These are phyloP conservation scores for Rhododendron simsii DNA, from an alignment of 148 eudicot genomes.

Conservation along the genomic window DNA sequence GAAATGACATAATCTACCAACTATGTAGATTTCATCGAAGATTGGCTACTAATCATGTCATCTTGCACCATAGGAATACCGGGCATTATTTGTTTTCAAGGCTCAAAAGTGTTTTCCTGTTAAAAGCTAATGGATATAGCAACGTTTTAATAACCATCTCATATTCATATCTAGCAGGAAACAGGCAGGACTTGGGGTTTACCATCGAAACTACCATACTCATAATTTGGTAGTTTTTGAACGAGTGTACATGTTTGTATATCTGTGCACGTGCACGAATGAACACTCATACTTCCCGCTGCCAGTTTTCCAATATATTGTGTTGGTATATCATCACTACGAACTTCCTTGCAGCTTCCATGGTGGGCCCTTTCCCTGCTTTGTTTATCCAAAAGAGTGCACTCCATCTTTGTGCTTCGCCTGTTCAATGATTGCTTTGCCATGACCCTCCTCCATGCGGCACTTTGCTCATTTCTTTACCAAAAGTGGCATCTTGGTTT, in stretches of 20 bases:
- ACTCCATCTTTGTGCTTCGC: constrained; percentile 91
- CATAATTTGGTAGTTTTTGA: not conserved
- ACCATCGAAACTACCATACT: not conserved
- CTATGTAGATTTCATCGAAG: not conserved
- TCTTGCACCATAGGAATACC: not conserved
- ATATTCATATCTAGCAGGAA: not conserved
- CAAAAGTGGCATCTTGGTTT: constrained; percentile 82
- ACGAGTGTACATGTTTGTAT: not conserved
- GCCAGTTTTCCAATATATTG: not conserved
- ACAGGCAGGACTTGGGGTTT: not conserved
- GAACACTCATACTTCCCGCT: not conserved
- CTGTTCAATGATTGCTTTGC: constrained; percentile 95
- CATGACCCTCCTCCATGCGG: constrained; percentile 78
- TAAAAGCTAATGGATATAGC: not conserved
- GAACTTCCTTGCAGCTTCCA: constrained; percentile 60
- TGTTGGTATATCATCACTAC: not conserved
- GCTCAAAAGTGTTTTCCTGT: not conserved
- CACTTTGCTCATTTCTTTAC: constrained; percentile 61
- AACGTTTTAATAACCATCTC: not conserved
- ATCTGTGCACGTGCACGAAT: not conserved
- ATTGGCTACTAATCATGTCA: not conserved
- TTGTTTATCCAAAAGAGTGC: constrained; percentile 82
- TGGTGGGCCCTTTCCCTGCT: constrained; percentile 98
- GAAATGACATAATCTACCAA: not conserved
- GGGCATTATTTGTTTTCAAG: not conserved